Evolutionary conservation across 257 asterid genomes (phyloP).

Genomic region (Phtheirospermum japonicum): DNA sequence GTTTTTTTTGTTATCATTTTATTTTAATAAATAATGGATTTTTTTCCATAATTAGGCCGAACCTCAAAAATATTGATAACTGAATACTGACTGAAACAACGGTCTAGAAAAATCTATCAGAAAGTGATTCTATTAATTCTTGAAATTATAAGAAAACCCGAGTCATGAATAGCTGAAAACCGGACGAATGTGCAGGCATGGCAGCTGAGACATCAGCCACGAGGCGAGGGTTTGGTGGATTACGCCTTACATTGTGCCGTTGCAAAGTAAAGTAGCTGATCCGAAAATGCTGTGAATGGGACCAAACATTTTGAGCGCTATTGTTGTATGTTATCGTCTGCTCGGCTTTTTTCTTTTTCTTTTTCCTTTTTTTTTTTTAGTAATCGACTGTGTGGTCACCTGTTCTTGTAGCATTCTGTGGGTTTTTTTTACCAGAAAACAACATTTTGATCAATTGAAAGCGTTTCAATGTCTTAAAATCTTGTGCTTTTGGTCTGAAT

Average conservation of each 20-base stretch:
- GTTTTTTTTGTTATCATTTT: too few relatives aligned
- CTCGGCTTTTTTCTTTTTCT: background rate
- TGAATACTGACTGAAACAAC: background rate
- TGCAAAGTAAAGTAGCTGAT: conserved; percentile 26
- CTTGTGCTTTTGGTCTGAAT: too few relatives aligned
- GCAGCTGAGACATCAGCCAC: conserved; percentile 39
- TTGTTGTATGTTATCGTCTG: background rate
- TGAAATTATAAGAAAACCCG: background rate
- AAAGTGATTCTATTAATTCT: background rate
- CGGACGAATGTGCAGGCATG: conserved; percentile 42
- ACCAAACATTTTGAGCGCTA: background rate
- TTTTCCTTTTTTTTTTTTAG: too few relatives aligned
- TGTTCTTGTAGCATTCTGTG: background rate
- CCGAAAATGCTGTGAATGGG: background rate
- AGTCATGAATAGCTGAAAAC: background rate
- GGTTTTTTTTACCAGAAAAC: background rate
- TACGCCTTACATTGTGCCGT: conserved; percentile 38
- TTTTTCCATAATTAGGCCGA: background rate
- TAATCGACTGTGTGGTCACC: background rate
- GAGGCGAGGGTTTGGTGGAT: conserved; percentile 31
- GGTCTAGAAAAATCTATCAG: background rate
- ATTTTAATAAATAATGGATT: too few relatives aligned
- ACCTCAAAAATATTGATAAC: too few relatives aligned
- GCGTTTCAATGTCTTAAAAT: background rate
- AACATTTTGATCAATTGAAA: background rate